Conservation (phyloP, 352 stramenopile species). For the Phytopythium aichiense region DNA sequence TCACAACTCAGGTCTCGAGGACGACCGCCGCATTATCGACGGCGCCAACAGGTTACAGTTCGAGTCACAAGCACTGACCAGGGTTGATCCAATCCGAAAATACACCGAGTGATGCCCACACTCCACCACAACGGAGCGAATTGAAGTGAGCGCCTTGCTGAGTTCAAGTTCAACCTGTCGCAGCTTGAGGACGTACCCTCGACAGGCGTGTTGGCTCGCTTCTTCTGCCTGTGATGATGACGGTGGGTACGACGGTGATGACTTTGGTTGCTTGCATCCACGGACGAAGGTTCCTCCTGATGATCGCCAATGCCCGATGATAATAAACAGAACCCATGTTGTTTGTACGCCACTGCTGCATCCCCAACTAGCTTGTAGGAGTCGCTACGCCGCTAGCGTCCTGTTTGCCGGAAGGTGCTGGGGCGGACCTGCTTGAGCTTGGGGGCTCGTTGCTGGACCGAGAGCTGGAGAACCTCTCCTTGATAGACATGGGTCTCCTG, state of each 20-base stretch:
- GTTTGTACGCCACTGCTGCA: background rate
- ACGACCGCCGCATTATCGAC: too few species aligned
- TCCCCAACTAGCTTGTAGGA: background rate
- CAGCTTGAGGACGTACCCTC: background rate
- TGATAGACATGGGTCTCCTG: slow-evolving; percentile 11
- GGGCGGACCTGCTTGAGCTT: background rate
- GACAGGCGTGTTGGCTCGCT: background rate
- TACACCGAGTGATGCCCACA: too few species aligned
- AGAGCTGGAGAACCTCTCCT: slow-evolving; percentile 9
- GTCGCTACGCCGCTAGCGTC: background rate
- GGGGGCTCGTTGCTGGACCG: background rate
- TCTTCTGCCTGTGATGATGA: background rate
- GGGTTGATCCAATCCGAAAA: too few species aligned
- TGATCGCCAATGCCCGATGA: background rate
- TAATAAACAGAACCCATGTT: background rate
- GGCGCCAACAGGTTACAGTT: too few species aligned
- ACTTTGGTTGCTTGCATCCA: background rate
- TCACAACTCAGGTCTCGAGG: too few species aligned
- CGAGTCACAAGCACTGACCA: too few species aligned
- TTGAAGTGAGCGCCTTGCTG: background rate
- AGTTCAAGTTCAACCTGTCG: background rate
- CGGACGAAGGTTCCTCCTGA: background rate
- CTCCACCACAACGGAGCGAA: too few species aligned
- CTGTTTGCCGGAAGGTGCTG: background rate
- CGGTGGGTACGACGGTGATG: too few species aligned